Conservation (phyloP, 2,329 filamentous ascomycete species). For the Fusarium verticillioides region DNA sequence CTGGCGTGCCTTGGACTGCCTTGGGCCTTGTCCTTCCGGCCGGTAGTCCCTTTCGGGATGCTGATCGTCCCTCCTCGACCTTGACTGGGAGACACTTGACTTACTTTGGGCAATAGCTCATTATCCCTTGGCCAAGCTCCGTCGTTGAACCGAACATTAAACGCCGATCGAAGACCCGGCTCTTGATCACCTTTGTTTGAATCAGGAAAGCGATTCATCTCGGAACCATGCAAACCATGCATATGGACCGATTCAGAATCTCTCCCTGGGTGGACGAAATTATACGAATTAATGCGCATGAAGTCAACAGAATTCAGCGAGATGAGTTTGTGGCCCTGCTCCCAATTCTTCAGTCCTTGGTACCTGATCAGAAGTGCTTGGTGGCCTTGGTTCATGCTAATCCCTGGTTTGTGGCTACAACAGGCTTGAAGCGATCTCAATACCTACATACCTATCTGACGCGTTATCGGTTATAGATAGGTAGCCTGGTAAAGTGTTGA, state of each 20-base stretch:
- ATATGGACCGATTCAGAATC: conserved; percentile 32
- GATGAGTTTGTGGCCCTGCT: conserved; percentile 19
- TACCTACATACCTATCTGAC: neutral
- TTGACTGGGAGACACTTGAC: conserved; percentile 40
- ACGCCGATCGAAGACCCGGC: conserved; percentile 50
- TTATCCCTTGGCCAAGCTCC: conserved; percentile 33
- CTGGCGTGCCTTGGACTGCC: conserved; percentile 35
- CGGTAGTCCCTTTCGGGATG: conserved; percentile 43
- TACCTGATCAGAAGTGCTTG: neutral
- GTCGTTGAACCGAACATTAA: conserved; percentile 35
- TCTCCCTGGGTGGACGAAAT: conserved; percentile 25
- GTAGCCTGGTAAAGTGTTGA: neutral
- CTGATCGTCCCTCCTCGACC: conserved; percentile 42
- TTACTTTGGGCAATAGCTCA: conserved; percentile 39
- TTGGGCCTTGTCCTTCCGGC: conserved; percentile 41
- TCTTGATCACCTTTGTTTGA: conserved; percentile 40
- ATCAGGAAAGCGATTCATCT: conserved; percentile 40
- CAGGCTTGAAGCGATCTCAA: neutral
- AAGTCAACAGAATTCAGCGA: conserved; percentile 31
- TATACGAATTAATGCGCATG: conserved; percentile 40
- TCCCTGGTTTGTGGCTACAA: conserved; percentile 1
- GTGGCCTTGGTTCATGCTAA: conserved; percentile 9
- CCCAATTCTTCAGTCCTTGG: conserved; percentile 30
- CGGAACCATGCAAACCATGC: conserved; percentile 37
- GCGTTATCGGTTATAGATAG: conserved; percentile 1